phyloP scores from a whole-genome alignment of 1,284 basidiomycete species.

The Taiwanofungus camphoratus region DNA sequence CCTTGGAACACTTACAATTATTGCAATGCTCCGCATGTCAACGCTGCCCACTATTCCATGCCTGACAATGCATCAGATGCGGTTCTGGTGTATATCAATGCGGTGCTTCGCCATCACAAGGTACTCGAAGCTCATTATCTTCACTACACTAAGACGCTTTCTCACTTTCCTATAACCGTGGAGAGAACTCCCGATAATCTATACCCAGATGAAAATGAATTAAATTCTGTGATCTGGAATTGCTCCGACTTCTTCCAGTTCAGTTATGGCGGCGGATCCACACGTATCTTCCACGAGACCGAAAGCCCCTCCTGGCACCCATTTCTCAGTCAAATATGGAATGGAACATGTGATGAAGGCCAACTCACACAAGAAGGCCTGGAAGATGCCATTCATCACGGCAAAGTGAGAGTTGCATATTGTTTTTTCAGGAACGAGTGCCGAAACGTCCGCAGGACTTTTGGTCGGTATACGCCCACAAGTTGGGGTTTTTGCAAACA shows the following conservation, averaged over 20 bases:
- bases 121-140: constrained; percentile 20
- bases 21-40: constrained; percentile 49
- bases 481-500: constrained; percentile 35
- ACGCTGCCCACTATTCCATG: constrained; percentile 30
- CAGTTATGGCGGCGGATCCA: constrained; percentile 31
- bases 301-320: constrained; percentile 39
- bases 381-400: constrained; percentile 43
- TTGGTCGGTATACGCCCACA: constrained; percentile 41
- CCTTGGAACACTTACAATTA: constrained; percentile 52
- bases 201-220: constrained; percentile 39
- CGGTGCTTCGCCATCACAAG: constrained; percentile 45
- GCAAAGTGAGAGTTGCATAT: constrained; percentile 29
- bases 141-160: not conserved
- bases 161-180: not conserved
- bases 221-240: constrained; percentile 39
- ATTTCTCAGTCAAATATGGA: constrained; percentile 46
- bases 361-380: constrained; percentile 46
- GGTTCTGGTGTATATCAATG: constrained; percentile 35
- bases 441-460: constrained; percentile 34
- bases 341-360: constrained; percentile 48
- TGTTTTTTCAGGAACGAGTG: not conserved
- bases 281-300: constrained; percentile 36
- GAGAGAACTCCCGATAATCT: constrained; percentile 43
- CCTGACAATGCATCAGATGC: constrained; percentile 25
- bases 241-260: constrained; percentile 33